Conservation (phyloP, 2,329 filamentous ascomycete species). For the Pochonia chlamydosporia region DNA sequence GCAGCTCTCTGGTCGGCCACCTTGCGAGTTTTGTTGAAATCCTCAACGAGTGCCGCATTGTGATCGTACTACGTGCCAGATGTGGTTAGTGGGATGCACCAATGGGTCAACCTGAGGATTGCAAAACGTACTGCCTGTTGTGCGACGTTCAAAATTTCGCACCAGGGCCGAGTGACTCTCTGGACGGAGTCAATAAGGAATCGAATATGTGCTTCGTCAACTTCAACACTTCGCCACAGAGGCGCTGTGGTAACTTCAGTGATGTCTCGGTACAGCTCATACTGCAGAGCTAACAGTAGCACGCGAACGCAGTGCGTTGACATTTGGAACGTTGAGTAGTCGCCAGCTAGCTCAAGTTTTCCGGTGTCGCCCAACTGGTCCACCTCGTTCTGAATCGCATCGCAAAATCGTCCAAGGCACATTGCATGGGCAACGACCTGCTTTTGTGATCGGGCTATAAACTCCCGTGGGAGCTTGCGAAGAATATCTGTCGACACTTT, state of each 20-base stretch:
- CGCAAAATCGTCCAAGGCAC: conserved; percentile 29
- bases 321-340: conserved; percentile 26
- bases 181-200: conserved; percentile 27
- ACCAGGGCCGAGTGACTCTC: conserved; percentile 27
- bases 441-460: conserved; percentile 29
- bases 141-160: conserved; percentile 20
- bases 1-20: conserved; percentile 17
- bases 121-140: conserved; percentile 20
- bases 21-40: conserved; percentile 25
- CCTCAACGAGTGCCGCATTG: conserved; percentile 22
- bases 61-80: conserved; percentile 18
- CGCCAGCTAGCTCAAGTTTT: conserved; percentile 21
- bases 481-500: conserved; percentile 25
- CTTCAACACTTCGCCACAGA: conserved; percentile 24
- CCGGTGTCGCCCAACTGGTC: conserved; percentile 18
- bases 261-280: conserved; percentile 28
- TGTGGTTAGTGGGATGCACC: conserved; percentile 4
- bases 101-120: not conserved
- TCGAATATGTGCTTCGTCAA: conserved; percentile 25
- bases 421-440: conserved; percentile 34
- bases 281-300: conserved; percentile 28
- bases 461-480: conserved; percentile 28
- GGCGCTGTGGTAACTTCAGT: conserved; percentile 30
- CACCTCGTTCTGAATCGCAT: conserved; percentile 24
- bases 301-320: conserved; percentile 24